Evolutionary conservation across 2,329 filamentous ascomycete genomes (phyloP), one percentile per base, ranked within the genome.

Genomic region (Diaporthe nobilis): DNA sequence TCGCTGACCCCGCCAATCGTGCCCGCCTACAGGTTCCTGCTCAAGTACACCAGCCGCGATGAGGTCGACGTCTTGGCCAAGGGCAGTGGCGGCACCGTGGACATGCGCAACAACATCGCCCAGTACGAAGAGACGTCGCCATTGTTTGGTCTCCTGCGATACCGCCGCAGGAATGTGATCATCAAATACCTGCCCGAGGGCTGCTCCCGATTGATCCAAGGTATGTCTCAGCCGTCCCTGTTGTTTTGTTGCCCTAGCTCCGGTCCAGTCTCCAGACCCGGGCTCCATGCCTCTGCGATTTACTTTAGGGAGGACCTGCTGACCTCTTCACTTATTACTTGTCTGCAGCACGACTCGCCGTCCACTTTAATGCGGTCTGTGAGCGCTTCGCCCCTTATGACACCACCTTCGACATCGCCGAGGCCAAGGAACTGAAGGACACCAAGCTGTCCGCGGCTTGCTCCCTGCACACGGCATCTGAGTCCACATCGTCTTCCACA

Each of bases 171-270:
- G 82, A 98, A 95, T 85, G 94, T 98, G 67, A 86, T 99, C 76
- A 90, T 99, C 84, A 98, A 97, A 86, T 98, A 97, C 83, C 90
- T 98, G 77, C 97, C 96, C 1, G 95, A 98, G 76, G 94, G 93
- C 76, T 96, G 96, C 79, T 98, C 97, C 78, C 91, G 97, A 80
- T 88, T 99, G 73, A 88, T 99, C 72, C 94, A 98, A 94, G 97
- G 97, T 98, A 85, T 80, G 91, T 83, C 75, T 75, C 72, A 73
- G 34, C 7, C 49, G 61, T 22, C n/a, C 44, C 57, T 60, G 25
- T 77, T 76, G 42, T 76, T 72, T 25, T 47, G n/a, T 37, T 37
- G 70, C 58, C 61, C 42, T 70, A 44, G 51, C 60, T 44, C 13
- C 31, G 28, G 20, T 20, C 47, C 25, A 37, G 42, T 49, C 4